Conservation (phyloP, 495 filamentous ascomycete species). For the Penicillium psychrofluorescens region DNA sequence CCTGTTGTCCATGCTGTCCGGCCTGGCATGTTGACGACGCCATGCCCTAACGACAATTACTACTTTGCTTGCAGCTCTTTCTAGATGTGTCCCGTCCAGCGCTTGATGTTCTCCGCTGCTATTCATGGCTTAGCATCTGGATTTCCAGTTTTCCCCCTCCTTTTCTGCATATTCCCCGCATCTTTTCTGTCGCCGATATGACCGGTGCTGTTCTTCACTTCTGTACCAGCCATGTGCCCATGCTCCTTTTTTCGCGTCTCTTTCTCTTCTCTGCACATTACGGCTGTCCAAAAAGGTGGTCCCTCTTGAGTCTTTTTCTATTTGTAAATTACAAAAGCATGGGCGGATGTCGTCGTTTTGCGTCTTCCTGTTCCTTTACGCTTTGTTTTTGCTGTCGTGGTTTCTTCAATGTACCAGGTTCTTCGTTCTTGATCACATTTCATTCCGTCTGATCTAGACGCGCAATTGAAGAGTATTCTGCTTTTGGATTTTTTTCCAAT, state of each 20-base stretch:
- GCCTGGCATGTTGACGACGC: constrained; percentile 23
- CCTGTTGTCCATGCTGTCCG: neutral
- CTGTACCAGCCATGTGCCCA: neutral
- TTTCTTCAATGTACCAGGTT: constrained; percentile 8
- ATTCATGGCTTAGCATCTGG: neutral
- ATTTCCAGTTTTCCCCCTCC: neutral
- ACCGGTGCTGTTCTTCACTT: no score
- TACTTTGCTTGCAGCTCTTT: constrained; percentile 9
- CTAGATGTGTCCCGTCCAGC: constrained; percentile 15
- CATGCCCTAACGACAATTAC: constrained; percentile 28
- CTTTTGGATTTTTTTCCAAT: constrained; percentile 8
- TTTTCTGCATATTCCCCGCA: neutral
- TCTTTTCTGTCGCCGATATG: neutral
- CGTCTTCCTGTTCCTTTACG: constrained; percentile 9
- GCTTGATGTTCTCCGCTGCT: constrained; percentile 3
- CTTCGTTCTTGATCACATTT: constrained; percentile 7
- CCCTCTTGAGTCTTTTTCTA: constrained; percentile 6
- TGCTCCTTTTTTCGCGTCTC: constrained; percentile 1
- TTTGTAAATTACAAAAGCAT: constrained; percentile 40
- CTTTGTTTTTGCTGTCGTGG: constrained; percentile 12
- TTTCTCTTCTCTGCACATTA: constrained; percentile 7
- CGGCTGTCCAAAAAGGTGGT: constrained; percentile 8
- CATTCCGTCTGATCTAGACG: constrained; percentile 17
- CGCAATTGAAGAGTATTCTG: constrained; percentile 14
- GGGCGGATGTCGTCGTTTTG: constrained; percentile 27